These are phyloP conservation scores for Pseudocercospora pini-densiflorae DNA, from an alignment of 2,329 filamentous ascomycete species.

Conservation along the genomic window DNA sequence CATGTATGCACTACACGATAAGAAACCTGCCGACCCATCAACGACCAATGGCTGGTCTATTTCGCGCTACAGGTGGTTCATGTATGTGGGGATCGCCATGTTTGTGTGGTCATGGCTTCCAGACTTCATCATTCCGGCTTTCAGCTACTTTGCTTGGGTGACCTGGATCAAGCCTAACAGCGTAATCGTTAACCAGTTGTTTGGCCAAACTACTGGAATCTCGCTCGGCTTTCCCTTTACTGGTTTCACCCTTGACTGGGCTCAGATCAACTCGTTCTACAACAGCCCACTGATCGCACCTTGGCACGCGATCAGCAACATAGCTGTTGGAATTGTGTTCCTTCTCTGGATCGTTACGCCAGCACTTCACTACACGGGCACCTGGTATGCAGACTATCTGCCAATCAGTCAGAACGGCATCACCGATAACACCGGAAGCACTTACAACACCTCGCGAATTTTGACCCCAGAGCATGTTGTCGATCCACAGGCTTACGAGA, in stretches of 20 bases:
- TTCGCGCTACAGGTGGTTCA: conserved; percentile 83
- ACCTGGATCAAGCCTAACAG: conserved; percentile 86
- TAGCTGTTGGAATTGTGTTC: conserved; percentile 29
- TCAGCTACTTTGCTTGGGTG: conserved; percentile 87
- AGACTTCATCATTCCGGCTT: conserved; percentile 75
- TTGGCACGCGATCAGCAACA: conserved; percentile 42
- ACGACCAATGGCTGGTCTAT: conserved; percentile 73
- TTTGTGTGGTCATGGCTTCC: conserved; percentile 86
- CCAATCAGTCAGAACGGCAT: conserved; percentile 82
- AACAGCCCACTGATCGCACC: conserved; percentile 63
- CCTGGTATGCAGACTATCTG: conserved; percentile 82
- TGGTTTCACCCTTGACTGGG: conserved; percentile 88
- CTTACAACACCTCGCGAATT: conserved; percentile 81
- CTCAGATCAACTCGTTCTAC: conserved; percentile 78
- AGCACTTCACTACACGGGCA: conserved; percentile 65
- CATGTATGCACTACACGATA: conserved; percentile 64
- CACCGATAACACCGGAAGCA: conserved; percentile 83
- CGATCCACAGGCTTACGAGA: conserved; percentile 73
- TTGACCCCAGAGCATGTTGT: conserved; percentile 79
- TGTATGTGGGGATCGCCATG: conserved; percentile 69
- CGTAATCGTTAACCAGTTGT: conserved; percentile 62
- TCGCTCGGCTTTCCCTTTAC: conserved; percentile 50
- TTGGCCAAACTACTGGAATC: conserved; percentile 34
- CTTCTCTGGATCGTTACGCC: conserved; percentile 32
- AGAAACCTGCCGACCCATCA: conserved; percentile 51